Evolutionary conservation across 2,329 filamentous ascomycete genomes (phyloP).

Genomic region (Bipolaris bicolor): DNA sequence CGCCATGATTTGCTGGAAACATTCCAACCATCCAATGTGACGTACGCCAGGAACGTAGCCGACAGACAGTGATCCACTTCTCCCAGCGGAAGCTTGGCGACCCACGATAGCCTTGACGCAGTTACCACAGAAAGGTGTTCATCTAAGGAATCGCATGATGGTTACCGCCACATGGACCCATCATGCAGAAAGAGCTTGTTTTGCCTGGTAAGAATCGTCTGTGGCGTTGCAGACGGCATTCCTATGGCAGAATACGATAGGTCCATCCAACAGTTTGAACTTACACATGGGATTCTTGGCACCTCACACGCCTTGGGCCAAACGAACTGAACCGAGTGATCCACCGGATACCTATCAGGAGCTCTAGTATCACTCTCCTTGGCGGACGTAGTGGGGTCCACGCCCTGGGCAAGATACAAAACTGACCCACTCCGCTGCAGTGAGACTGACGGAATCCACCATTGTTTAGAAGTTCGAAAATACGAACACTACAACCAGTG

Average conservation of each 20-base stretch:
- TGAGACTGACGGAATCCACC: background rate
- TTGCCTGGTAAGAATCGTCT: conserved; percentile 2
- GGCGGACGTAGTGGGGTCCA: conserved; percentile 20
- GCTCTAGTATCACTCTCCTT: conserved; percentile 18
- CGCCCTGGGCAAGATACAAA: conserved; percentile 26
- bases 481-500: background rate
- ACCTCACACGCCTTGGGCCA: conserved; percentile 6
- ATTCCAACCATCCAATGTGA: conserved; percentile 20
- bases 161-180: background rate
- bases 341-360: conserved; percentile 1
- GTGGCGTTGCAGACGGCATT: background rate
- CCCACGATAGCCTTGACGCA: conserved; percentile 6
- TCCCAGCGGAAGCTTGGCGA: conserved; percentile 35
- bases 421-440: conserved; percentile 4
- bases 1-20: conserved; percentile 27
- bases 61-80: conserved; percentile 21
- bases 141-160: background rate
- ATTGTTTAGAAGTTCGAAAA: background rate
- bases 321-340: conserved; percentile 2
- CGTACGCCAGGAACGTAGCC: conserved; percentile 36
- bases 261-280: conserved; percentile 1
- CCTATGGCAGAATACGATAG: background rate
- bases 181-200: conserved; percentile 15
- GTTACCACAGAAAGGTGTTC: conserved; percentile 5
- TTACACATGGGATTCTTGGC: conserved; percentile 5